Conservation (phyloP, 1,284 basidiomycete species). For the Cryptococcus jaspeensis region DNA sequence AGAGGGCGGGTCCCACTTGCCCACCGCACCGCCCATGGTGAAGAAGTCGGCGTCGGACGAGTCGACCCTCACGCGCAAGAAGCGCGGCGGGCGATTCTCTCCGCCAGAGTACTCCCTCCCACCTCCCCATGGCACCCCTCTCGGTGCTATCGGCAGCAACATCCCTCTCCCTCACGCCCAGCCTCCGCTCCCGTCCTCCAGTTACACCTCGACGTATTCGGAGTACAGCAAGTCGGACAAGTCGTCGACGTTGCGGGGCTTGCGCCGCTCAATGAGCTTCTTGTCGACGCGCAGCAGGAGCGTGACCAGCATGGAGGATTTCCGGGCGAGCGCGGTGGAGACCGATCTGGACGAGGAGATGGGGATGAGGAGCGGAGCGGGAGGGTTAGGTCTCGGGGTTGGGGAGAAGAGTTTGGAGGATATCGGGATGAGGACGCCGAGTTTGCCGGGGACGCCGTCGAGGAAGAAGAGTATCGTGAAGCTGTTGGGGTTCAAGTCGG, state of each 20-base stretch:
- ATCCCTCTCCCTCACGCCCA: not conserved
- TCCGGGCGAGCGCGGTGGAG: not conserved
- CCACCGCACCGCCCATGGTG: not conserved
- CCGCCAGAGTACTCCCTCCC: slow-evolving; percentile 15
- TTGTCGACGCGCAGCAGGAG: slow-evolving; percentile 11
- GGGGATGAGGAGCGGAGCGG: not conserved
- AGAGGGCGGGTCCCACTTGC: not conserved
- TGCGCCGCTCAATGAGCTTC: slow-evolving; percentile 15
- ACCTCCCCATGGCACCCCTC: slow-evolving; percentile 11
- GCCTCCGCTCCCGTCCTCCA: not conserved
- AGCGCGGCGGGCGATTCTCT: not conserved
- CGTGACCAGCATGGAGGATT: slow-evolving; percentile 7
- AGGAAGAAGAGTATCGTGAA: slow-evolving; percentile 15
- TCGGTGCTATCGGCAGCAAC: slow-evolving; percentile 7
- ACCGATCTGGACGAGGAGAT: not conserved
- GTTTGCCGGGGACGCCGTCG: slow-evolving; percentile 6
- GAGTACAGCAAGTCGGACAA: not conserved
- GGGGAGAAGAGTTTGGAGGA: slow-evolving; percentile 1
- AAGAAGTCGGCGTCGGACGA: slow-evolving; percentile 3
- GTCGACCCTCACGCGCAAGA: not conserved
- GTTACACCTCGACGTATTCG: not conserved
- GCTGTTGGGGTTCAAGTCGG: slow-evolving; percentile 13
- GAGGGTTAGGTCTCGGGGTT: not conserved
- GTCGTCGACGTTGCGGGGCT: slow-evolving; percentile 7
- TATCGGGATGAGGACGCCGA: too few species aligned